Evolutionary conservation across 805 yeast genomes (phyloP).

Genomic region (Citeromyces matritensis): DNA sequence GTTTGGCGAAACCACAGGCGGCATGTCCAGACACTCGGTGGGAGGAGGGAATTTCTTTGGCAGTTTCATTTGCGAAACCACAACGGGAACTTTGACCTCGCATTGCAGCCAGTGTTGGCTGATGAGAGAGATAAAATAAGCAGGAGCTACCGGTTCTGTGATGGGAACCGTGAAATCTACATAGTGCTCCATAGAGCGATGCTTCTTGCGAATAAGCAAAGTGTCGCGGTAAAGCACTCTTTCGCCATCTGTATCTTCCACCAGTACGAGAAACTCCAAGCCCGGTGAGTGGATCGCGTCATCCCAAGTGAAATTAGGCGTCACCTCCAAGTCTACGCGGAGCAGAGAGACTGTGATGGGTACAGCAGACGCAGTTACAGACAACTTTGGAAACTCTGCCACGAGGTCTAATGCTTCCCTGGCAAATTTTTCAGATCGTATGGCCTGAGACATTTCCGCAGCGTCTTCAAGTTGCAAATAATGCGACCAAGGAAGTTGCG

Average conservation of each 20-base stretch:
- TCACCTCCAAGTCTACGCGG: constrained; percentile 47
- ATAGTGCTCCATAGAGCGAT: constrained; percentile 36
- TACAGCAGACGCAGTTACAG: constrained; percentile 44
- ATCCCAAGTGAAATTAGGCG: constrained; percentile 77
- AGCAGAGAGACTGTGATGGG: constrained; percentile 66
- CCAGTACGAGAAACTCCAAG: constrained; percentile 54
- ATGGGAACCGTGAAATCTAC: constrained; percentile 54
- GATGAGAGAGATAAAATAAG: constrained; percentile 52
- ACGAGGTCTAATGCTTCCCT: constrained; percentile 40
- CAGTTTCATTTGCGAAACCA: constrained; percentile 29
- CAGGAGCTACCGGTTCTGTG: constrained; percentile 46
- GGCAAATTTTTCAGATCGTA: constrained; percentile 59
- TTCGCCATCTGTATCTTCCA: constrained; percentile 80
- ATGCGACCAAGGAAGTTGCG: constrained; percentile 71
- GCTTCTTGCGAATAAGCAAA: constrained; percentile 32
- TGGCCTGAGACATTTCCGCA: constrained; percentile 71
- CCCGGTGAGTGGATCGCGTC: constrained; percentile 38
- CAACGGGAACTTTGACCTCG: constrained; percentile 44
- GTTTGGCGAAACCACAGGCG: constrained; percentile 30
- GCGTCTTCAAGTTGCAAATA: constrained; percentile 53
- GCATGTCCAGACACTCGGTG: constrained; percentile 38
- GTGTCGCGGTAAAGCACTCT: constrained; percentile 43
- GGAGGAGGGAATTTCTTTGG: constrained; percentile 57
- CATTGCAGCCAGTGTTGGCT: constrained; percentile 84
- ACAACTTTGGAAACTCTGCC: constrained; percentile 58